Evolutionary conservation across 345 rosid species (phyloP).

Genomic region (Punica granatum): DNA sequence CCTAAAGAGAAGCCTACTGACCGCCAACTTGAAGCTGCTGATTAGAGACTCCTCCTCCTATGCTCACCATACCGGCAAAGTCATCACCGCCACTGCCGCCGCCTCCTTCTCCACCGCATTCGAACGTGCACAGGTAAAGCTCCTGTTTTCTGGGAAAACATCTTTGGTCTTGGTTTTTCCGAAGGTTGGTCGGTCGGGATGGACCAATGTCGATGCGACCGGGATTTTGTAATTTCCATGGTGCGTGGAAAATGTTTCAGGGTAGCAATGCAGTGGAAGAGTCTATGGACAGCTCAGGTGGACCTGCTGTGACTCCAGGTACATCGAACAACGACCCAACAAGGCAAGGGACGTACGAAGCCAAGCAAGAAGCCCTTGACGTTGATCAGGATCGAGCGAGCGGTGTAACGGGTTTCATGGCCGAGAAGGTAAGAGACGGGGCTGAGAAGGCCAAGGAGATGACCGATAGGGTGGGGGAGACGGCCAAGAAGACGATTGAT

Average conservation of each 20-base stretch:
- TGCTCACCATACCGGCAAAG: not conserved
- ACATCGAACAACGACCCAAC: not conserved
- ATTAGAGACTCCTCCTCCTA: not conserved
- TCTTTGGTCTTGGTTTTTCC: too few relatives aligned
- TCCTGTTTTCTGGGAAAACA: not conserved
- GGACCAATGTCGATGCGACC: too few relatives aligned
- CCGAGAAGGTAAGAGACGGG: constrained; percentile 37
- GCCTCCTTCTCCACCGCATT: constrained; percentile 15
- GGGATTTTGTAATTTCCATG: not conserved
- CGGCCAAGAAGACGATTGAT: constrained; percentile 31
- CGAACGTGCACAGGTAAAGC: constrained; percentile 17
- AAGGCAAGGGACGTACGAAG: constrained; percentile 12
- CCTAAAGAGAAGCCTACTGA: not conserved
- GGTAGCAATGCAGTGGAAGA: constrained; percentile 19
- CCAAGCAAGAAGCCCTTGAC: constrained; percentile 17
- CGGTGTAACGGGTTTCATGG: constrained; percentile 12
- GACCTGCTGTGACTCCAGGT: not conserved
- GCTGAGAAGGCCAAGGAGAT: constrained; percentile 30
- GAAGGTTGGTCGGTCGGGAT: too few relatives aligned
- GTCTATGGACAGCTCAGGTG: constrained; percentile 11
- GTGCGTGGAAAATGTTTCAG: constrained; percentile 6
- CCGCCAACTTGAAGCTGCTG: not conserved
- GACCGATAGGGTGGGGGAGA: constrained; percentile 28
- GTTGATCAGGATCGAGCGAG: constrained; percentile 17
- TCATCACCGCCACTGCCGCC: constrained; percentile 2